Conservation (phyloP, 2,329 filamentous ascomycete species). For the Juglanconis oblonga region DNA sequence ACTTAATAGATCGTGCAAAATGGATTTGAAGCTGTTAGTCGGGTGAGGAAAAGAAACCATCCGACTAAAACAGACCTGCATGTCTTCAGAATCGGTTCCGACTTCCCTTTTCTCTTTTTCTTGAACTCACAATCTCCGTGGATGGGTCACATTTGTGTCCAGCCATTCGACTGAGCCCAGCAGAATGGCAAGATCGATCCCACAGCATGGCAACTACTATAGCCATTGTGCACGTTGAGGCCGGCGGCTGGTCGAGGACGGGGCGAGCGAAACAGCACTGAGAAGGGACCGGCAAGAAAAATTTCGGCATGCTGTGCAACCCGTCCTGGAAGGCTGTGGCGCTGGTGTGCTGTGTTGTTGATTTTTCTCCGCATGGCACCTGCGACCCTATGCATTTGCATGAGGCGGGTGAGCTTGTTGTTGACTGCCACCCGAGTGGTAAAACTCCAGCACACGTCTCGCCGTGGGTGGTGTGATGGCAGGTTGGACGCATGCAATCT, state of each 20-base stretch:
- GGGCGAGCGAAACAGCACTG: neutral
- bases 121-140: no score
- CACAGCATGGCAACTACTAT: neutral
- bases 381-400: constrained; percentile 9
- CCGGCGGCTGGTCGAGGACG: neutral
- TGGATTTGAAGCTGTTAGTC: no score
- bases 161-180: no score
- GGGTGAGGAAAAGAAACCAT: no score
- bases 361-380: constrained; percentile 6
- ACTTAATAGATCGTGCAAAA: no score
- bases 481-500: neutral
- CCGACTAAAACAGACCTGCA: no score
- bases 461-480: constrained; percentile 3
- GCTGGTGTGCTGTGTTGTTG: constrained; percentile 1
- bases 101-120: no score
- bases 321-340: neutral
- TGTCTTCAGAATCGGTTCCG: no score
- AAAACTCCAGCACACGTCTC: neutral
- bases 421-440: neutral
- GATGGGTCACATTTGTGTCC: no score
- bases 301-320: constrained; percentile 8
- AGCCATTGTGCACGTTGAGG: neutral
- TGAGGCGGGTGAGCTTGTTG: neutral
- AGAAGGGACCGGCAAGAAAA: constrained; percentile 1
- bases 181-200: no score